Evolutionary conservation across 208 protist genomes (phyloP), one percentile per base, ranked within the genome.

Genomic region (Porcisia hertigi): DNA sequence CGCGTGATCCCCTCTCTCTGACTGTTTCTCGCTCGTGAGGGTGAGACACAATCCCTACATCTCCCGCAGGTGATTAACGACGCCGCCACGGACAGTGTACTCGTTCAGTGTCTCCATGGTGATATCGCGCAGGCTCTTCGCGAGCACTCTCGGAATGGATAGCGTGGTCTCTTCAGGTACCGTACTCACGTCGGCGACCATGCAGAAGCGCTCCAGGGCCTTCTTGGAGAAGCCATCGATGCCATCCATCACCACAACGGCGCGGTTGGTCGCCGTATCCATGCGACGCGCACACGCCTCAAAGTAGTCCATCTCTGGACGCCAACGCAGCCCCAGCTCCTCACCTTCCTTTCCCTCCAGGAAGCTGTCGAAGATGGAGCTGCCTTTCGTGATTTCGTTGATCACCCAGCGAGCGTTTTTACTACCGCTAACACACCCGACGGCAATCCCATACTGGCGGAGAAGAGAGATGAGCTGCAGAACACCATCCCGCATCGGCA

Each of bases 241-340:
- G 47, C 87, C 88, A 59, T 95, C 88, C 73, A 96, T 81, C 18
- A 97, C 87, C n/a, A 97, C 75, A 34, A 97, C 85, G 4, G 91
- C 88, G 30, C 92, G 91, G 39, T 77, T 81, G 2, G 64, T 82
- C 23, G 83, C 74, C n/a, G 79, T 73, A 65, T 94, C 89, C 53
- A 97, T 86, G 73, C 81, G 75, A 71, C 82, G 90, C 41, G 90
- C 88, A 58, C 91, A 93, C 16, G 80, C 77, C 49, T 88, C 84
- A 58, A 96, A 97, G 82, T 94, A 97, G 75, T 97, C 92, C 83
- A 92, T 89, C 73, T 95, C 94, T 0, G 94, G 94, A 0, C 92
- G 81, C 84, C 89, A 96, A 23, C 90, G 87, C 66, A 96, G 79
- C 0, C 75, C 75, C 25, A 81, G 60, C 30, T 73, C 66, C 49